Percentiles rank a stretch among this genome's conserved stretches.
Conservation (phyloP, 2,329 filamentous ascomycete species). For the Aspergillus sergii region DNA sequence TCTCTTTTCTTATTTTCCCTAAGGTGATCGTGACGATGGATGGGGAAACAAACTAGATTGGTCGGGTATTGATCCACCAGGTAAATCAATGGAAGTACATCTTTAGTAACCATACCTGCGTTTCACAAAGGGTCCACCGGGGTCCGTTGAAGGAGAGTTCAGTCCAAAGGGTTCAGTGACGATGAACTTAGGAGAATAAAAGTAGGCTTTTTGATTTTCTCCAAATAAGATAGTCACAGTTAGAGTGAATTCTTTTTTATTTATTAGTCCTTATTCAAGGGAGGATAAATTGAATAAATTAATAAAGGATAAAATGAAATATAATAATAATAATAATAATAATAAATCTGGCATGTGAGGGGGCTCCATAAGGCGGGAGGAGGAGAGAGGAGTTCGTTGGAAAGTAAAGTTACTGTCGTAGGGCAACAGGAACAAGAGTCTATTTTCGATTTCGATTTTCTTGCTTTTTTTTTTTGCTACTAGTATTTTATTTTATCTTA, state of each 20-base stretch:
- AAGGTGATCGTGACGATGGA: conserved; percentile 3
- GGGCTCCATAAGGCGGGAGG: conserved; percentile 4
- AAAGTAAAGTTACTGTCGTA: conserved; percentile 7
- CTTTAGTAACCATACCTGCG: conserved; percentile 3
- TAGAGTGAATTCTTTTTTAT: not conserved
- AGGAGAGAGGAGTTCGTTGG: conserved; percentile 10
- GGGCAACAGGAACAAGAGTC: conserved; percentile 5
- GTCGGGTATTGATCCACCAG: not conserved
- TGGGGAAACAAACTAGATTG: conserved; percentile 5
- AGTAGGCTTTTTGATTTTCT: not conserved
- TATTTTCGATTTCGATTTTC: conserved; percentile 7
- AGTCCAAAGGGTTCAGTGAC: not conserved
- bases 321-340: not conserved
- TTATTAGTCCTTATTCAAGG: not conserved
- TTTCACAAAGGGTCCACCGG: conserved; percentile 9
- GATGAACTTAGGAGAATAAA: conserved; percentile 16
- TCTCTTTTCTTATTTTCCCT: conserved; percentile 8
- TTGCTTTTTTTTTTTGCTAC: not conserved
- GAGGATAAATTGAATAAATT: not conserved
- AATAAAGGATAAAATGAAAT: conserved; percentile 5
- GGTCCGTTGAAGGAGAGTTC: not conserved
- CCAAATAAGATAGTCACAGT: not conserved
- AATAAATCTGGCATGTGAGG: not conserved
- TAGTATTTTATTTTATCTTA: not conserved
- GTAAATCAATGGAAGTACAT: not conserved